phyloP scores from a whole-genome alignment of 805 yeast species.

The Kockiozyma suomiensis region DNA sequence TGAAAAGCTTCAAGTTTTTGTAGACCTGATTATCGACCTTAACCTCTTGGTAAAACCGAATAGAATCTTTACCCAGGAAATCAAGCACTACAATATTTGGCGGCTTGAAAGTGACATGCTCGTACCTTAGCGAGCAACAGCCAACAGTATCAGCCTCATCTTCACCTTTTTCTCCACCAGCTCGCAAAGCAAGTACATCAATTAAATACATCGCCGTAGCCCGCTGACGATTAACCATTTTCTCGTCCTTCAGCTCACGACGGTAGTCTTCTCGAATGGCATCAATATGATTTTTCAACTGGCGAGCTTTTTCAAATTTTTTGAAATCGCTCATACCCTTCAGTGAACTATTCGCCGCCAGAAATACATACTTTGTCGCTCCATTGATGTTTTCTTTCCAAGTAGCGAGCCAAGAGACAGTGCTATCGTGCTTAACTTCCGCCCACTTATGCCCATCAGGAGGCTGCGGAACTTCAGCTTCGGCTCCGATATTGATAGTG shows the following conservation, averaged over 20 bases:
- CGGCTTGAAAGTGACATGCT: slow-evolving; percentile 82
- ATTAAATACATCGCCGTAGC: slow-evolving; percentile 93
- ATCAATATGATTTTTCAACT: slow-evolving; percentile 71
- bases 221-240: slow-evolving; percentile 85
- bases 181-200: slow-evolving; percentile 92
- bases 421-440: slow-evolving; percentile 81
- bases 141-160: slow-evolving; percentile 99
- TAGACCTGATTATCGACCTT: slow-evolving; percentile 91
- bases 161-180: slow-evolving; percentile 96
- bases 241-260: slow-evolving; percentile 64
- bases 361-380: slow-evolving; percentile 81
- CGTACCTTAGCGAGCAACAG: slow-evolving; percentile 90
- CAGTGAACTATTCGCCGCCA: slow-evolving; percentile 86
- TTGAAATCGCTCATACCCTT: slow-evolving; percentile 90
- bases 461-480: slow-evolving; percentile 72
- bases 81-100: slow-evolving; percentile 87
- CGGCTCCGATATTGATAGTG: slow-evolving; percentile 76
- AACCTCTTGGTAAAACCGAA: slow-evolving; percentile 87
- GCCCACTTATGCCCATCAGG: slow-evolving; percentile 93
- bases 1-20: slow-evolving; percentile 83
- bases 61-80: slow-evolving; percentile 93
- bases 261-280: slow-evolving; percentile 75
- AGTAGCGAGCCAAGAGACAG: slow-evolving; percentile 95
- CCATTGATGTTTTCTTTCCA: slow-evolving; percentile 93
- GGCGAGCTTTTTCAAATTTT: slow-evolving; percentile 92